A percentile compares a stretch with the other conserved stretches of the same genome.
Conservation (phyloP, 257 asterid species). For the Henckelia pumila region DNA sequence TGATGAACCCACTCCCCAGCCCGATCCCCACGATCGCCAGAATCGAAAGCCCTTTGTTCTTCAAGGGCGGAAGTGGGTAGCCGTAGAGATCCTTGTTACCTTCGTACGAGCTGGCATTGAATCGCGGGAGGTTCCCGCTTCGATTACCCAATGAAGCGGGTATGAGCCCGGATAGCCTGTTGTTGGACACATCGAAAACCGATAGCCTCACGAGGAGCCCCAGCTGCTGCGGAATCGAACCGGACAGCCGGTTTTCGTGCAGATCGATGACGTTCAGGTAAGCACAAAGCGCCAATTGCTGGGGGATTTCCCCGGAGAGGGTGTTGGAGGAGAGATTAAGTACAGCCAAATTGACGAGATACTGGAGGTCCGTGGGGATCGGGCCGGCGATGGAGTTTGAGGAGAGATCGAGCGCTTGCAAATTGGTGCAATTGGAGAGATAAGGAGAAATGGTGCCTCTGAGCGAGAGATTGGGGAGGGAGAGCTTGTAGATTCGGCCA, state of each 20-base stretch:
- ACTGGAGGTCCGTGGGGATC: constrained; percentile 68
- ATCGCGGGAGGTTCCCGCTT: constrained; percentile 64
- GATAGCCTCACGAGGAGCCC: constrained; percentile 71
- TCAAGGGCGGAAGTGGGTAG: constrained; percentile 74
- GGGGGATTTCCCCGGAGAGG: constrained; percentile 67
- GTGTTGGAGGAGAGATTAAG: constrained; percentile 71
- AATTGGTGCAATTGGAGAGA: constrained; percentile 86
- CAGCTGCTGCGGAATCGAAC: constrained; percentile 71
- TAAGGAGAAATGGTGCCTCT: constrained; percentile 79
- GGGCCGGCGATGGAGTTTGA: constrained; percentile 73
- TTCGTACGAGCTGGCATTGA: constrained; percentile 68
- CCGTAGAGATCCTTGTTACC: constrained; percentile 89
- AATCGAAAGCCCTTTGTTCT: constrained; percentile 57
- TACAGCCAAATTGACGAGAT: constrained; percentile 76
- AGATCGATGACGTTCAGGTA: constrained; percentile 89
- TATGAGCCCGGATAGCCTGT: constrained; percentile 66
- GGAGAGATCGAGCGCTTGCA: constrained; percentile 88
- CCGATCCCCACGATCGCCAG: constrained; percentile 90
- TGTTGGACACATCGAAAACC: constrained; percentile 72
- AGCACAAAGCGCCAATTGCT: constrained; percentile 70
- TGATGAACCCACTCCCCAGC: constrained; percentile 79
- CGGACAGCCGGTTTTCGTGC: constrained; percentile 67
- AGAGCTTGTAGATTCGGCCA: constrained; percentile 82
- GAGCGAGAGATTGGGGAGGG: constrained; percentile 66
- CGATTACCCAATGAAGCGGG: constrained; percentile 74